Evolutionary conservation across 1,284 basidiomycete genomes (phyloP).

Genomic region (Volvariella surrecta): DNA sequence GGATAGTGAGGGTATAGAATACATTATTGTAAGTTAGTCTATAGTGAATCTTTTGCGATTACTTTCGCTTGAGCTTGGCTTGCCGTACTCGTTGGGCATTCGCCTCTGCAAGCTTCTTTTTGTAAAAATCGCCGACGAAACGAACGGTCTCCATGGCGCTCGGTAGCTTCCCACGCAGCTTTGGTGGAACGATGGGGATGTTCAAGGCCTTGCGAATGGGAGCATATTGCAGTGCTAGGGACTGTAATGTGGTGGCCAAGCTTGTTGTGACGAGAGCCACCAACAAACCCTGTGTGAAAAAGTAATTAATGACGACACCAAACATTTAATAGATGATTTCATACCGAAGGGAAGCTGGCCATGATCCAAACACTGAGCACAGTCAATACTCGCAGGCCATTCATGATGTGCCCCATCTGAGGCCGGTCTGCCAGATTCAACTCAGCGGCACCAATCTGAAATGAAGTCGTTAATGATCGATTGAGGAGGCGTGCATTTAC

Average conservation of each 20-base stretch:
- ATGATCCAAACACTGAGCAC: constrained; percentile 56
- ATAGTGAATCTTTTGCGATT: neutral
- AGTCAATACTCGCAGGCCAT: constrained; percentile 59
- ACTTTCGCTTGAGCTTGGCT: constrained; percentile 8
- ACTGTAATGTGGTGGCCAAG: constrained; percentile 34
- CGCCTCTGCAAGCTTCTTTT: constrained; percentile 16
- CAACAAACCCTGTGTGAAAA: constrained; percentile 43
- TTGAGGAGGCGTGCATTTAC: neutral
- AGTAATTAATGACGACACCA: constrained; percentile 4
- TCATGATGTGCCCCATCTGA: constrained; percentile 62
- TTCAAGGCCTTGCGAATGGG: constrained; percentile 35
- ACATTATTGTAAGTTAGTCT: too few relatives aligned
- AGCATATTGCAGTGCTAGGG: constrained; percentile 35
- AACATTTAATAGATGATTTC: constrained; percentile 7
- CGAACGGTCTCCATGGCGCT: constrained; percentile 17
- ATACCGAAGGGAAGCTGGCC: constrained; percentile 45
- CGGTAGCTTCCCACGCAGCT: constrained; percentile 21
- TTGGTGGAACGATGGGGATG: constrained; percentile 35
- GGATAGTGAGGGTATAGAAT: too few relatives aligned
- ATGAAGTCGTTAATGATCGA: constrained; percentile 5
- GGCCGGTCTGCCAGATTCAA: constrained; percentile 44
- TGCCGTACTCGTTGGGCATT: constrained; percentile 9
- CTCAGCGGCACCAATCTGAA: constrained; percentile 49
- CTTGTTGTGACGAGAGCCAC: constrained; percentile 50
- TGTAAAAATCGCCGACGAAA: constrained; percentile 17